These are phyloP conservation scores for Thelonectria discophora DNA, from an alignment of 2,329 filamentous ascomycete species.

Conservation along the genomic window DNA sequence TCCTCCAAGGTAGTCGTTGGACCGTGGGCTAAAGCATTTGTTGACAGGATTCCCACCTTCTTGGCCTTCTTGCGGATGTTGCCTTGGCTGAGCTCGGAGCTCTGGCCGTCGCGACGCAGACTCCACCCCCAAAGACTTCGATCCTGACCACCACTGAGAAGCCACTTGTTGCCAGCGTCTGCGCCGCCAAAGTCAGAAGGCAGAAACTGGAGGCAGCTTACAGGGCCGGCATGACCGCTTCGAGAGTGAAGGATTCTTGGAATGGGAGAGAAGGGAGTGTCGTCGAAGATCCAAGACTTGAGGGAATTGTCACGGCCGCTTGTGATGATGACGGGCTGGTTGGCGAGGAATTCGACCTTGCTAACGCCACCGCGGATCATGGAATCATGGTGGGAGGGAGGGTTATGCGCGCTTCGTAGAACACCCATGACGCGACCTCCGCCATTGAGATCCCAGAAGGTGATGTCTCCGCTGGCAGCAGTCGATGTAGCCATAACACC, in stretches of 20 bases:
- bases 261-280: slow-evolving; percentile 86
- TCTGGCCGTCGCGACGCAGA: slow-evolving; percentile 92
- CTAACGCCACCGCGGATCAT: slow-evolving; percentile 80
- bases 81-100: slow-evolving; percentile 91
- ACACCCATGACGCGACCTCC: slow-evolving; percentile 88
- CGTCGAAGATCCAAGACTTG: slow-evolving; percentile 96
- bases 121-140: slow-evolving; percentile 97
- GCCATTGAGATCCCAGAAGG: slow-evolving; percentile 94
- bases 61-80: slow-evolving; percentile 88
- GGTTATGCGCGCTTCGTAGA: slow-evolving; percentile 86
- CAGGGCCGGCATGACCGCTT: slow-evolving; percentile 87
- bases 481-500: slow-evolving; percentile 96
- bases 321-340: slow-evolving; percentile 89
- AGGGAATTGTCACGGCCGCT: slow-evolving; percentile 93
- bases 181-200: slow-evolving; percentile 89
- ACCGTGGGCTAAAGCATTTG: slow-evolving; percentile 64
- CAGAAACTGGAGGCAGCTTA: slow-evolving; percentile 84
- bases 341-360: slow-evolving; percentile 87
- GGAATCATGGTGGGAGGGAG: slow-evolving; percentile 64
- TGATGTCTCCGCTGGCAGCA: slow-evolving; percentile 82
- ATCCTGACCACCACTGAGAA: slow-evolving; percentile 88
- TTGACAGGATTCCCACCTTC: slow-evolving; percentile 78
- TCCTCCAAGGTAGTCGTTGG: slow-evolving; percentile 73
- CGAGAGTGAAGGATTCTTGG: slow-evolving; percentile 86
- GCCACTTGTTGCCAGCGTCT: slow-evolving; percentile 90